These are phyloP conservation scores for Quillaja saponaria DNA, from an alignment of 306 rosid species.

Conservation along the genomic window DNA sequence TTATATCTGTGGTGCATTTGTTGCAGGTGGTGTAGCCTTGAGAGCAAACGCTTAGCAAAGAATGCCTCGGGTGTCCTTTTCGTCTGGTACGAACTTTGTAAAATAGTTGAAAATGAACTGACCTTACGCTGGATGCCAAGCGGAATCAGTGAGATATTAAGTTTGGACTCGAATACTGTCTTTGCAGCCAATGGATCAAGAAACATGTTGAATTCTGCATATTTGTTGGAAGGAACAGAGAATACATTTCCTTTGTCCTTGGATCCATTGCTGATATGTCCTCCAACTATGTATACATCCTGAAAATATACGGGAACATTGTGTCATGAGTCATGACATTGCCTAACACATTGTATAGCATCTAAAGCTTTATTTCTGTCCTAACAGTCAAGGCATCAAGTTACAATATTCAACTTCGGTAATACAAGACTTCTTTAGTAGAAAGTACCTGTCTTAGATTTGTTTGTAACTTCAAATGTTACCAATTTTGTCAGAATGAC, in stretches of 20 bases:
- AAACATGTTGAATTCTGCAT: conserved; percentile 89
- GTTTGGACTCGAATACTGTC: conserved; percentile 53
- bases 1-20: conserved; percentile 54
- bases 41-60: conserved; percentile 46
- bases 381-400: conserved; percentile 2
- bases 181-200: conserved; percentile 87
- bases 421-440: not conserved
- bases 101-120: conserved; percentile 45
- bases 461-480: too few relatives aligned
- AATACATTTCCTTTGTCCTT: conserved; percentile 74
- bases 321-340: conserved; percentile 11
- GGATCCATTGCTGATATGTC: conserved; percentile 50
- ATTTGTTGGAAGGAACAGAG: conserved; percentile 62
- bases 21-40: conserved; percentile 54
- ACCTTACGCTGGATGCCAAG: conserved; percentile 57
- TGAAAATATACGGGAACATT: conserved; percentile 34
- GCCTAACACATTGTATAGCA: conserved; percentile 4
- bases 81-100: conserved; percentile 26
- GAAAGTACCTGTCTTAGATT: not conserved
- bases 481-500: not conserved
- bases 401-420: conserved; percentile 7
- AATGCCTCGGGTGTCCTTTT: conserved; percentile 61
- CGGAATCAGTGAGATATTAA: conserved; percentile 73
- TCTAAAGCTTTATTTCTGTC: conserved; percentile 10
- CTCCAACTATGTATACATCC: conserved; percentile 82